These are phyloP conservation scores for Yamadazyma olivae DNA, from an alignment of 805 yeast species.

Conservation along the genomic window DNA sequence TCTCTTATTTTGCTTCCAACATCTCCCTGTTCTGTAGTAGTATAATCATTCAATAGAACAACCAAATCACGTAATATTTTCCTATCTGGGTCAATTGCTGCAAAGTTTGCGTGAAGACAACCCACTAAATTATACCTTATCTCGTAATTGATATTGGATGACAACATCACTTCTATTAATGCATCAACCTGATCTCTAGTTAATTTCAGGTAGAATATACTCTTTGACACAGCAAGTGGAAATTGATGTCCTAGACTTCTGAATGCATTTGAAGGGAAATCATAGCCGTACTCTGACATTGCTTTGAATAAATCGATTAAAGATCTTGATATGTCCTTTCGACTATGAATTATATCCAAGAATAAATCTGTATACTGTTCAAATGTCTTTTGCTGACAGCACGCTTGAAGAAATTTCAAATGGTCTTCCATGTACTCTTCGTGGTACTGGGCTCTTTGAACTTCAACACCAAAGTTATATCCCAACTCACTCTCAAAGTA, in stretches of 20 bases:
- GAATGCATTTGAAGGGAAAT: slow-evolving; percentile 1
- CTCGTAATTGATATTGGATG: slow-evolving; percentile 26
- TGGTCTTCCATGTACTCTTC: slow-evolving; percentile 8
- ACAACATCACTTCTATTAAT: slow-evolving; percentile 23
- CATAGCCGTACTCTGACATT: slow-evolving; percentile 3
- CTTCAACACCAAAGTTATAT: not conserved
- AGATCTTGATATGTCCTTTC: not conserved
- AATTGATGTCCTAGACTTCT: not conserved
- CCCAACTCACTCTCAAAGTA: slow-evolving; percentile 9
- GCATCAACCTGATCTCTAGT: slow-evolving; percentile 6
- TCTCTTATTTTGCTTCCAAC: slow-evolving; percentile 77
- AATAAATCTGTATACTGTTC: not conserved
- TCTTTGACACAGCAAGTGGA: slow-evolving; percentile 26
- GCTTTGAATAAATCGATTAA: slow-evolving; percentile 1
- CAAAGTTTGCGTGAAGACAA: slow-evolving; percentile 13
- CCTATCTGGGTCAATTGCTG: not conserved
- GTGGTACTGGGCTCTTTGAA: not conserved
- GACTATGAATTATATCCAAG: not conserved
- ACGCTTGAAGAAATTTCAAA: slow-evolving; percentile 4
- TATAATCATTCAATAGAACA: slow-evolving; percentile 66
- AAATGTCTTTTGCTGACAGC: slow-evolving; percentile 1
- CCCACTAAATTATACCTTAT: slow-evolving; percentile 24
- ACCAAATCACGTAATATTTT: slow-evolving; percentile 13
- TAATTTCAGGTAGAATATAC: slow-evolving; percentile 25
- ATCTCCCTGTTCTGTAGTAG: slow-evolving; percentile 81